Percentiles rank a stretch among this genome's conserved stretches.
These are phyloP conservation scores for Pleurotus tuber-regium DNA, from an alignment of 768 basidiomycete genomes.

Conservation along the genomic window DNA sequence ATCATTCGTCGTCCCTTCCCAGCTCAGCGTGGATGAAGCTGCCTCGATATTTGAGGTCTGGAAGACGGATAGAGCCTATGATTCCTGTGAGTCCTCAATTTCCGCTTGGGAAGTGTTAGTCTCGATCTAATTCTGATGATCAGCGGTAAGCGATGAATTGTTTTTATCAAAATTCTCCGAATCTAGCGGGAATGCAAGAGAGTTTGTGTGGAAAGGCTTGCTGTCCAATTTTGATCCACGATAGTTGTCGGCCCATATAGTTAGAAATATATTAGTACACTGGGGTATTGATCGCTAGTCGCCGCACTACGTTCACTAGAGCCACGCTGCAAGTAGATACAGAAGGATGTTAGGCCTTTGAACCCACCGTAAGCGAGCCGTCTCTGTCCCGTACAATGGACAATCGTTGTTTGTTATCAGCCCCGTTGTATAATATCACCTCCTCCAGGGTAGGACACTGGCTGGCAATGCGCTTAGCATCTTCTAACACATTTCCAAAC, in stretches of 20 bases:
- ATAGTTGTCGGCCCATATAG: not conserved
- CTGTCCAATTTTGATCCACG: conserved; percentile 26
- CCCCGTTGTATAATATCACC: too few species aligned
- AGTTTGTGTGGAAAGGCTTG: conserved; percentile 72
- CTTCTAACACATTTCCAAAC: not conserved
- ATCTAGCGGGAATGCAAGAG: conserved; percentile 73
- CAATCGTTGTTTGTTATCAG: not conserved
- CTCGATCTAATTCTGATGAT: too few species aligned
- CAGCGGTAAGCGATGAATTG: conserved; percentile 55
- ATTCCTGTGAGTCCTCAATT: conserved; percentile 39
- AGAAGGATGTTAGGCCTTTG: too few species aligned
- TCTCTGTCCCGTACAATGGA: not conserved
- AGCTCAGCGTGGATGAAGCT: conserved; percentile 66
- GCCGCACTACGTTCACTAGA: too few species aligned
- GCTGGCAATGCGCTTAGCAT: not conserved
- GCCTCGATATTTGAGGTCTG: conserved; percentile 74
- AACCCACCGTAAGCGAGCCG: too few species aligned
- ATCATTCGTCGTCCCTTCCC: conserved; percentile 44
- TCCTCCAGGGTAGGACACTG: not conserved
- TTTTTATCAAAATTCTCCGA: conserved; percentile 81
- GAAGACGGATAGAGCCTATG: conserved; percentile 58
- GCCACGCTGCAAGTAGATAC: too few species aligned
- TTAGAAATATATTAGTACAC: too few species aligned
- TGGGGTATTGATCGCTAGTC: too few species aligned
- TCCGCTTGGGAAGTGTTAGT: too few species aligned